Conservation (phyloP, 2,329 filamentous ascomycete species). For the Endocalyx cinctus region DNA sequence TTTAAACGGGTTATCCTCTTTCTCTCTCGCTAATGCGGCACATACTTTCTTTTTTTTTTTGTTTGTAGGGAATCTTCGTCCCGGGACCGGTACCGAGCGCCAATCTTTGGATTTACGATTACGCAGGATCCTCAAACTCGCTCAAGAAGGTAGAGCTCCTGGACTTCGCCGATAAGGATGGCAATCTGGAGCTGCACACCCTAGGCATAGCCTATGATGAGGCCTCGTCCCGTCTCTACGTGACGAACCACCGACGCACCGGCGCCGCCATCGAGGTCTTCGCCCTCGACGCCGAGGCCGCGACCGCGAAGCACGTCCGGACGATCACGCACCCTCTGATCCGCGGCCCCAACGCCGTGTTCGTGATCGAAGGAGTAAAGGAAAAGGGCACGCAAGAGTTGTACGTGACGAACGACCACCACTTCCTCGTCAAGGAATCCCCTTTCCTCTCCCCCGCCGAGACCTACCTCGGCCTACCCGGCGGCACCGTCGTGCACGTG, state of each 20-base stretch:
- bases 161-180: conserved; percentile 25
- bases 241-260: conserved; percentile 31
- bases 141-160: conserved; percentile 20
- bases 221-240: conserved; percentile 29
- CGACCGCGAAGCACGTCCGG: conserved; percentile 30
- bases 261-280: conserved; percentile 36
- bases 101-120: conserved; percentile 34
- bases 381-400: conserved; percentile 32
- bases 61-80: conserved; percentile 27
- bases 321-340: conserved; percentile 35
- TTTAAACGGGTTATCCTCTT: too few relatives aligned
- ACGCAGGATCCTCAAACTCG: conserved; percentile 19
- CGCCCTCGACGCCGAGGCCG: conserved; percentile 26
- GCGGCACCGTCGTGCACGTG: conserved; percentile 33
- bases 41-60: too few relatives aligned
- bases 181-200: too few relatives aligned
- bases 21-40: neutral
- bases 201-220: conserved; percentile 36
- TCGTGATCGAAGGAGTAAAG: too few relatives aligned
- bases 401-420: conserved; percentile 38
- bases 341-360: conserved; percentile 34
- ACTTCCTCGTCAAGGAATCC: conserved; percentile 23
- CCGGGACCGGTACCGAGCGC: conserved; percentile 22
- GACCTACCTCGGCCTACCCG: conserved; percentile 27
- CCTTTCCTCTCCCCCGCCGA: conserved; percentile 27